phyloP scores from a whole-genome alignment of 495 filamentous ascomycete genomes.

The Saxophila tyrrhenica region DNA sequence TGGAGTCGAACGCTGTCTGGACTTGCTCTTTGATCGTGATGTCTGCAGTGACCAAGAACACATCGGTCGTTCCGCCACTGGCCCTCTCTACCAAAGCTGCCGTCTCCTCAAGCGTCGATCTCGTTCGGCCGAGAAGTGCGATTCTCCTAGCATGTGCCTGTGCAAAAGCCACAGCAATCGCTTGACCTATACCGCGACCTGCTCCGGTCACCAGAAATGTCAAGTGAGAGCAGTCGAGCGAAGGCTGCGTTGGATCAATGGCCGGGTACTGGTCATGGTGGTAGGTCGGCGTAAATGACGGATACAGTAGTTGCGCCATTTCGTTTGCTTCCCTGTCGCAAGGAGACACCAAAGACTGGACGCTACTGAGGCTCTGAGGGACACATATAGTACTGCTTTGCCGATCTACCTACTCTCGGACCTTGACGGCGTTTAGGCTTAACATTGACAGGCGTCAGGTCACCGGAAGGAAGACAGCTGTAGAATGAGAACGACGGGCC shows the following conservation, averaged over 20 bases:
- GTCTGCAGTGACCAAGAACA: slow-evolving; percentile 29
- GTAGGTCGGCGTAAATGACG: slow-evolving; percentile 19
- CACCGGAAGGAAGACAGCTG: no score
- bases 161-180: slow-evolving; percentile 34
- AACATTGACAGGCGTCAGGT: no score
- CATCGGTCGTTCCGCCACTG: slow-evolving; percentile 9
- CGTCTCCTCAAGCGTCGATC: slow-evolving; percentile 26
- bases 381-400: not conserved
- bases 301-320: slow-evolving; percentile 3
- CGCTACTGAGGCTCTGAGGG: no score
- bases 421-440: not conserved
- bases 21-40: slow-evolving; percentile 34
- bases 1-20: slow-evolving; percentile 28
- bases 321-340: no score
- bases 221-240: slow-evolving; percentile 9
- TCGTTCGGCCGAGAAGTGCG: slow-evolving; percentile 23
- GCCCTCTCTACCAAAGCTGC: slow-evolving; percentile 22
- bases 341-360: no score
- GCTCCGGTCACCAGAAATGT: slow-evolving; percentile 23
- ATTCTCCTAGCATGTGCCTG: slow-evolving; percentile 30
- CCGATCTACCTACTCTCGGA: no score
- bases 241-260: slow-evolving; percentile 12
- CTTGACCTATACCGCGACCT: slow-evolving; percentile 35
- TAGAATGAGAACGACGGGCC: no score
- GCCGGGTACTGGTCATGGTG: slow-evolving; percentile 24